These are phyloP conservation scores for Sclerotiophoma versabilis DNA, from an alignment of 2,329 filamentous ascomycete genomes.

Conservation along the genomic window DNA sequence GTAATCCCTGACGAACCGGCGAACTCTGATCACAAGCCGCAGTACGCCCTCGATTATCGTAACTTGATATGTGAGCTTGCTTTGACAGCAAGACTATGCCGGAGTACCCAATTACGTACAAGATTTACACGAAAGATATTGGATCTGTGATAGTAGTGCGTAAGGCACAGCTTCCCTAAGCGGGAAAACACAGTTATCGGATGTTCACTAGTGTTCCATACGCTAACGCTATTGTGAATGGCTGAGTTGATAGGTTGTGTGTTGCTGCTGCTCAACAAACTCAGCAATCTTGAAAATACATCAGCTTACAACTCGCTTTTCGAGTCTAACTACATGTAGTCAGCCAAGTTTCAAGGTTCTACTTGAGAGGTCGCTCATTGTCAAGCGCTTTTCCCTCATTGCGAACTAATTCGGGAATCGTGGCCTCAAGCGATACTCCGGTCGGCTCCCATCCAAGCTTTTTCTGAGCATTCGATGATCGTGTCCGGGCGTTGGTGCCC, in stretches of 20 bases:
- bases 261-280: no score
- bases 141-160: neutral
- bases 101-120: neutral
- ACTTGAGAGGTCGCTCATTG: neutral
- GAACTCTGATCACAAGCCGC: neutral
- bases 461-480: constrained; percentile 19
- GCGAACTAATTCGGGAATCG: constrained; percentile 14
- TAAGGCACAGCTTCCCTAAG: neutral
- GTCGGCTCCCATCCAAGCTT: constrained; percentile 22
- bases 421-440: constrained; percentile 13
- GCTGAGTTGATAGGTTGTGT: no score
- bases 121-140: neutral
- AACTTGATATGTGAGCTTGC: neutral
- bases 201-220: no score
- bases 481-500: constrained; percentile 27
- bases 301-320: neutral
- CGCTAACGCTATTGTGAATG: no score
- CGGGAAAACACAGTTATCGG: no score
- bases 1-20: neutral
- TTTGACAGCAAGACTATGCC: neutral
- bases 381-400: constrained; percentile 7
- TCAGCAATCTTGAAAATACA: no score
- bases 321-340: neutral
- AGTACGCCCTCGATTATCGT: neutral
- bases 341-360: neutral